These are phyloP conservation scores for Xylariales sp. DNA, from an alignment of 2,329 filamentous ascomycete species.

Conservation along the genomic window DNA sequence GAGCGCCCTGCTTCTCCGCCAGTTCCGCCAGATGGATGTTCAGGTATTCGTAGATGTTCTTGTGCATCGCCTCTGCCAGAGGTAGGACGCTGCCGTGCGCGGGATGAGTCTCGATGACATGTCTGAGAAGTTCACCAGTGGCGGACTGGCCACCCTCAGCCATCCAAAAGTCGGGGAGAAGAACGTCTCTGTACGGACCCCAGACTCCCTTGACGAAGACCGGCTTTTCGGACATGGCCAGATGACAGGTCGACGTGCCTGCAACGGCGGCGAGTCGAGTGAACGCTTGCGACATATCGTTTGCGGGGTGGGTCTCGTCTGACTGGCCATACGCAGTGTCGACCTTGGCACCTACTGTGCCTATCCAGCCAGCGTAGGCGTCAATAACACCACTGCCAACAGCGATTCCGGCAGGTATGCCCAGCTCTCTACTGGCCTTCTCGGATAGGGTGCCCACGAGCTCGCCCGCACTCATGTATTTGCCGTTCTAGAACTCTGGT, in stretches of 20 bases:
- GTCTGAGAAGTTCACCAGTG: constrained; percentile 88
- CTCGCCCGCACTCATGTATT: constrained; percentile 88
- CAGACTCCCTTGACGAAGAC: constrained; percentile 95
- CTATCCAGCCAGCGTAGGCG: constrained; percentile 97
- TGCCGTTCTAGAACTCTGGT: constrained; percentile 65
- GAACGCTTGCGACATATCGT: constrained; percentile 89
- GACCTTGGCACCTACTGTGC: constrained; percentile 96
- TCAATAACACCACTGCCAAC: constrained; percentile 97
- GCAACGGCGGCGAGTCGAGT: constrained; percentile 89
- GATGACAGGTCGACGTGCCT: constrained; percentile 93
- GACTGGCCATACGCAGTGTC: constrained; percentile 65
- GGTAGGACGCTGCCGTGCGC: constrained; percentile 78
- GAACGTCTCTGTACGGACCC: constrained; percentile 93
- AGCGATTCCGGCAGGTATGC: constrained; percentile 79
- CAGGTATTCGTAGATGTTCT: constrained; percentile 92
- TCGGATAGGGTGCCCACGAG: constrained; percentile 81
- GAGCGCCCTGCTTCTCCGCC: constrained; percentile 62
- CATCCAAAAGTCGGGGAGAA: constrained; percentile 92
- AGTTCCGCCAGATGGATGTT: constrained; percentile 76
- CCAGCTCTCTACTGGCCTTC: constrained; percentile 76
- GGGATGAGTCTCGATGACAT: constrained; percentile 92
- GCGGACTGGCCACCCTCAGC: constrained; percentile 96
- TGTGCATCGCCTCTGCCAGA: constrained; percentile 74
- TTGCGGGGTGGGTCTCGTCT: constrained; percentile 63
- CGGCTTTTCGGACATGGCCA: constrained; percentile 89